These are phyloP conservation scores for Takakia lepidozioides DNA, from an alignment of 225 moss, liverwort and hornwort genomes.

Conservation along the genomic window DNA sequence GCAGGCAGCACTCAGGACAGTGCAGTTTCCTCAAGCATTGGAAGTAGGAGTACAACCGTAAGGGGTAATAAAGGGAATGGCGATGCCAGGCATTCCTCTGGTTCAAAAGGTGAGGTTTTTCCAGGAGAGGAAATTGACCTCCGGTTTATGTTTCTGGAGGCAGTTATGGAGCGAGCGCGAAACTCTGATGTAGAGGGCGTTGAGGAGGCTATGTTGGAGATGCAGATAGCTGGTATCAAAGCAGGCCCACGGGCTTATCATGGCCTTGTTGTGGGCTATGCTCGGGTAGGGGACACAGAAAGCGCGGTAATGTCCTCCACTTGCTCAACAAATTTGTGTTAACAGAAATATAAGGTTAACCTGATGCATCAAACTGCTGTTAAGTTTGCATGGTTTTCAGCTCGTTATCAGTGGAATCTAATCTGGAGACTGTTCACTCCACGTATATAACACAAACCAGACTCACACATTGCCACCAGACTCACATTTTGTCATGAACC, in stretches of 20 bases:
- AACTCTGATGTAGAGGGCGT: conserved; percentile 71
- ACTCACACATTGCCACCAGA: too few relatives aligned
- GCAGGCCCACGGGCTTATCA: conserved; percentile 87
- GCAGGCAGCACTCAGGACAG: conserved; percentile 7
- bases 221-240: conserved; percentile 80
- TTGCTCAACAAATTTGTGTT: not conserved
- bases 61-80: conserved; percentile 1
- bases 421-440: too few relatives aligned
- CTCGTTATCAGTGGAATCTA: too few relatives aligned
- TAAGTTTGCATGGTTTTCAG: too few relatives aligned
- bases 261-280: conserved; percentile 71
- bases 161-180: conserved; percentile 82
- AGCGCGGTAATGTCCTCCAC: too few relatives aligned
- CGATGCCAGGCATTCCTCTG: conserved; percentile 19
- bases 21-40: conserved; percentile 5
- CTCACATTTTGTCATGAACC: too few relatives aligned
- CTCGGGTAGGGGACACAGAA: conserved; percentile 64
- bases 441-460: too few relatives aligned
- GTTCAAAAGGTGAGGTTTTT: conserved; percentile 14
- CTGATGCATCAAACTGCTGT: not conserved
- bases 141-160: conserved; percentile 83
- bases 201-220: conserved; percentile 80
- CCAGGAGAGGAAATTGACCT: conserved; percentile 68
- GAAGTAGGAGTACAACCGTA: not conserved
- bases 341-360: too few relatives aligned